Base-by-base conservation (phyloP, 345 rosid species). In the Brassica juncea region DNA sequence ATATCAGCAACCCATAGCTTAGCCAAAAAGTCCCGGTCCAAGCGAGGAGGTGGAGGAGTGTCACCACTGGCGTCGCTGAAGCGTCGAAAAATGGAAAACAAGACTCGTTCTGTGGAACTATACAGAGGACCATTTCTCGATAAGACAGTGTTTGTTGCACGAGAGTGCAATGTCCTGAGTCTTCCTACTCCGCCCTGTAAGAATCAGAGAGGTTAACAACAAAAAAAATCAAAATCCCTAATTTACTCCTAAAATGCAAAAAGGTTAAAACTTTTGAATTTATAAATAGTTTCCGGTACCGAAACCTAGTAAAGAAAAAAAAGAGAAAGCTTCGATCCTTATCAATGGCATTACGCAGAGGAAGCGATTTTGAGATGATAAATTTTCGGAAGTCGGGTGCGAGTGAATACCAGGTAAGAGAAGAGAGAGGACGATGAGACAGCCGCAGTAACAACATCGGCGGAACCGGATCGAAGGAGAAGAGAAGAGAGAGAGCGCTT, bases 1-100 rank as follows among this genome's bases (percentile, higher is more conserved):
- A 66, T 77, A 44, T 93, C 97, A 16, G 82, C 84, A 71, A 86
- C 64, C 97, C 98, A 94, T 10, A 88, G 86, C 82, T 85, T 85
- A 4, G 82, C 90, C 66, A 94, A 81, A 70, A 83, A 88, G 19
- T 84, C 68, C 75, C 97, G 84, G 76, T 71, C 81, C 82, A 90
- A 74, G 1, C 21, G 69, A 82, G 80, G 69, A 82, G 80, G 76
- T 80, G 39, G 76, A 80, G 42, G 83, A 44, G 70, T 74, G 5
- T 59, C 78, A 61, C 15, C 34, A 47, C 57, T 52, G 16, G 57
- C 52, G 35, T 66, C 47, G 35, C 78, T 69, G 39, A 81, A 84
- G 25, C 76, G 68, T 52, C 80, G 84, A 70, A 49, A 71, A 30
- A 3, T 6, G 3, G 71, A 27, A 32, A 23, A 15, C 4, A 42